Evolutionary conservation across 2,329 filamentous ascomycete genomes (phyloP), one percentile per base, ranked within the genome.

Genomic region (Blastomyces parvus): DNA sequence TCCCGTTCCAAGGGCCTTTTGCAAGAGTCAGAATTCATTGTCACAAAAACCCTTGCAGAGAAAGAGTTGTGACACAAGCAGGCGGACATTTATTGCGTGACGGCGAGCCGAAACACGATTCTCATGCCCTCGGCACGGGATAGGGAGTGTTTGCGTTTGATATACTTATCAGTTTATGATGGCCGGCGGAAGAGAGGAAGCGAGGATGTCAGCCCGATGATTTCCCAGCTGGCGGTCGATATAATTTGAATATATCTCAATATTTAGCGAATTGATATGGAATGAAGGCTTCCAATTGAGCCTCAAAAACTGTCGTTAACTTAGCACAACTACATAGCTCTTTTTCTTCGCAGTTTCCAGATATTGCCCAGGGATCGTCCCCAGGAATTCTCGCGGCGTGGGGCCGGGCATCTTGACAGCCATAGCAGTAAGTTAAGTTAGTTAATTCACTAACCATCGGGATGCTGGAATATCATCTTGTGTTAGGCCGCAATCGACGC

Each of bases 401-500:
- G 50, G 50, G 27, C 6, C 50, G 33, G 27, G 33, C 27, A 53
- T 17, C 50, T 27, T 33, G 33, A 33, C 25, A 30, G 11, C n/a
- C n/a, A n/a, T n/a, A n/a, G n/a, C n/a, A n/a, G n/a, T n/a, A n/a
- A n/a, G n/a, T n/a, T n/a, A n/a, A n/a, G n/a, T n/a, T n/a, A n/a
- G n/a, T n/a, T n/a, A n/a, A n/a, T n/a, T n/a, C 1, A 19, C 30
- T 14, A 42, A 44, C 36, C 11, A 11, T 38, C 6, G 36, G 17
- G 56, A 46, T 59, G 56, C n/a, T n/a, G 19, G n/a, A n/a, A n/a
- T n/a, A n/a, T n/a, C n/a, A n/a, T n/a, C n/a, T n/a, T n/a, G n/a
- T n/a, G 33, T 46, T 27, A 44, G 57, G 57, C 30, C 57, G 40
- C 57, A 14, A 46, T 59, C 57, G 4, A 30, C 40, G 57, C 57